phyloP scores from a whole-genome alignment of 139 green algal species.

The Chlorella sp. region DNA sequence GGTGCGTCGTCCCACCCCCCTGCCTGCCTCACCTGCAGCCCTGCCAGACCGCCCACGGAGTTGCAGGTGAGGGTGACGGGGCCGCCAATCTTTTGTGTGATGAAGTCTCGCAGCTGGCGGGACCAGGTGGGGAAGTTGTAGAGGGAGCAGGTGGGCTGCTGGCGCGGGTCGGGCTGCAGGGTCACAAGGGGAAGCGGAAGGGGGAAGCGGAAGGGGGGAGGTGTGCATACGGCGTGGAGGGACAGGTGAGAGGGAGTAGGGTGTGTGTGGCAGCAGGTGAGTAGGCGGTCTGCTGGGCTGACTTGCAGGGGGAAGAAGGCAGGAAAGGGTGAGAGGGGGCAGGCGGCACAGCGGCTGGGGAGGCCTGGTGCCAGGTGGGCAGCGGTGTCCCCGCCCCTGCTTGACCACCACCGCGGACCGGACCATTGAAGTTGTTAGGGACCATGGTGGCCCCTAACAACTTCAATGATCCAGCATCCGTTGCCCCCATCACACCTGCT shows the following conservation, averaged over 20 bases:
- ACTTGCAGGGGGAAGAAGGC: not conserved
- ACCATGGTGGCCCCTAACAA: no score
- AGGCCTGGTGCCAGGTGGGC: no score
- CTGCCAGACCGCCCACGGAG: conserved; percentile 83
- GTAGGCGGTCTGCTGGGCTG: no score
- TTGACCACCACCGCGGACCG: no score
- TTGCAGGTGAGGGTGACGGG: conserved; percentile 87
- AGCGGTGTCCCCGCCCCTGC: no score
- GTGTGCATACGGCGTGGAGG: not conserved
- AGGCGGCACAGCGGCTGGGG: no score
- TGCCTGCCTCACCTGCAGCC: conserved; percentile 55
- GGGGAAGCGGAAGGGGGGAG: not conserved
- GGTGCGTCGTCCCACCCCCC: not conserved
- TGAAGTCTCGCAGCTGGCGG: conserved; percentile 87
- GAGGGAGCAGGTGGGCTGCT: conserved; percentile 58
- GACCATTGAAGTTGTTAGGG: no score
- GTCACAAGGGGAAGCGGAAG: conserved; percentile 51
- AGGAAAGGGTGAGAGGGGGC: no score
- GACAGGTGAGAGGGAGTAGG: not conserved
- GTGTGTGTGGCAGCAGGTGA: no score
- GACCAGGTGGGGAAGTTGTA: conserved; percentile 82
- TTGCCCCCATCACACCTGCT: not conserved
- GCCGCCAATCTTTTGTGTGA: conserved; percentile 57
- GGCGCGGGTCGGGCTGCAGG: conserved; percentile 68
- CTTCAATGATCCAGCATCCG: not conserved